Base-by-base conservation (phyloP, 345 rosid genomes). In the Gossypium stocksii region DNA sequence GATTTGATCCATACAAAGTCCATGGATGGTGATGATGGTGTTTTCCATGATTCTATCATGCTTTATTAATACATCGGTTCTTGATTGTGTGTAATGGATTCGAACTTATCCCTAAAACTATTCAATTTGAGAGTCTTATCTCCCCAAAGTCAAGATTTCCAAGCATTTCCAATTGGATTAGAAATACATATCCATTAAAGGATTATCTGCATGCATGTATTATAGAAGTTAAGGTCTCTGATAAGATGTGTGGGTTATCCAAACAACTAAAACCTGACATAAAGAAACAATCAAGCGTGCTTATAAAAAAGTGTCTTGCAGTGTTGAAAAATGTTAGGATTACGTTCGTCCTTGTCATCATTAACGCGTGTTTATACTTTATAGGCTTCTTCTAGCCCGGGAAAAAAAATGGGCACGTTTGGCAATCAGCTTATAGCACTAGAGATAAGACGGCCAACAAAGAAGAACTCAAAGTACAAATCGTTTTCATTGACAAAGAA, bases 311-410 rank as follows among this genome's bases (percentile, higher is more conserved):
- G 56, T 7, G 19, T 7, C 14, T 7, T 27, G 20, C 54, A 7
- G n/a, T 10, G 41, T 12, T 66, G 19, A 22, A 22, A 29, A 66
- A 7, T 22, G 38, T 67, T 67, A 20, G 56, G 20, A 46, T 67
- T 46, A 67, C 23, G 54, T 67, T 46, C 56, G 23, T 23, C 13
- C 71, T 46, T 23, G 13, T 67, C 71, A 46, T 67, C 56, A 67
- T 67, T 22, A 15, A 67, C 14, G 41, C 54, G 56, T 14, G 56
- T 67, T 45, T 8, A 45, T 22, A 5, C 56, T 52, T 52, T 16
- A 16, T 16, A 5, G 12, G 22, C 11, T 63, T 63, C 67, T 63
- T 63, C 46, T 38, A 20, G 54, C 8, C 34, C 1, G 56, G 25
- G 2, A 56, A 54, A 49, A 45, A 56, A 0, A 34, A 34, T 5